A percentile compares a stretch with the other conserved stretches of the same genome.
Evolutionary conservation across 2,329 filamentous ascomycete genomes (phyloP).

Genomic region (Fusarium aywerte): DNA sequence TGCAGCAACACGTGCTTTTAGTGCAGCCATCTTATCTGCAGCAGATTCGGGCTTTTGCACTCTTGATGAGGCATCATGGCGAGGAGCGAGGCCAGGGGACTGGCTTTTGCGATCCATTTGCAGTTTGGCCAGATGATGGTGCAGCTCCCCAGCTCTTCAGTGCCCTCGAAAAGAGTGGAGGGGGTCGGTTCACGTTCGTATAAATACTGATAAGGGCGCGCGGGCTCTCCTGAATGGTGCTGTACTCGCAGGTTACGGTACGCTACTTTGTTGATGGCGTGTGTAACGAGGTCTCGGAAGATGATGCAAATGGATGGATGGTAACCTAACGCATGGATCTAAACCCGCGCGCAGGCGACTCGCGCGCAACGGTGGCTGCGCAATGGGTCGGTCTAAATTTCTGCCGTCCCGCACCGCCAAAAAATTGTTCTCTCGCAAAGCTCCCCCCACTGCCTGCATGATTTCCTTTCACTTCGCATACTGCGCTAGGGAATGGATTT

Average conservation of each 20-base stretch:
- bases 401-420: constrained; percentile 60
- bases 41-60: constrained; percentile 67
- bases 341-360: constrained; percentile 9
- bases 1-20: constrained; percentile 83
- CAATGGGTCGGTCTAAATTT: constrained; percentile 47
- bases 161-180: not conserved
- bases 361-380: constrained; percentile 18
- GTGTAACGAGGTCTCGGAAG: constrained; percentile 8
- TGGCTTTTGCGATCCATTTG: constrained; percentile 64
- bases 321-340: constrained; percentile 4
- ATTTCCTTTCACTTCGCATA: constrained; percentile 34
- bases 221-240: not conserved
- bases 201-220: not conserved
- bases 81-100: constrained; percentile 64
- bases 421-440: constrained; percentile 51
- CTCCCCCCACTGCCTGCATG: constrained; percentile 40
- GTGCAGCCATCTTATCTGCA: constrained; percentile 75
- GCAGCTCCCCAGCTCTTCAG: not conserved
- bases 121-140: not conserved
- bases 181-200: not conserved
- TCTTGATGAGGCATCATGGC: constrained; percentile 64
- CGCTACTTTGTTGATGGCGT: not conserved
- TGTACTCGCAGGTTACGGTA: not conserved
- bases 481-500: constrained; percentile 41
- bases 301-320: constrained; percentile 28